phyloP scores from a whole-genome alignment of 202 grass and related monocot genomes.

The Dendrocalamus latiflorus region DNA sequence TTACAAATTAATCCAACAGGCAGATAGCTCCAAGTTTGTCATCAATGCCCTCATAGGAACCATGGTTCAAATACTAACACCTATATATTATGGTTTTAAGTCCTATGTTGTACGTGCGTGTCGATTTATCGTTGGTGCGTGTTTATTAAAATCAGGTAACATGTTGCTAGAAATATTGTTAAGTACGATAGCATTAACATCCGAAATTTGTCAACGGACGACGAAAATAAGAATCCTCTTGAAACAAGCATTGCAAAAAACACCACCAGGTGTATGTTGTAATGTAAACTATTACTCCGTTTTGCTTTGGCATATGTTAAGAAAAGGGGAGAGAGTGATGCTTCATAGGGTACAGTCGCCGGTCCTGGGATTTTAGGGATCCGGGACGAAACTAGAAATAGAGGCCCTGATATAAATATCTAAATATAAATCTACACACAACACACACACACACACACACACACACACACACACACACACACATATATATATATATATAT shows the following conservation, averaged over 20 bases:
- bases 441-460: too few relatives aligned
- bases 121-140: too few relatives aligned
- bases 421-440: too few relatives aligned
- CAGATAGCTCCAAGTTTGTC: too few relatives aligned
- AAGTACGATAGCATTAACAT: not conserved
- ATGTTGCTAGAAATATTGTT: not conserved
- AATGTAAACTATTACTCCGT: not conserved
- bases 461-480: too few relatives aligned
- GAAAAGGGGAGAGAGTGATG: constrained; percentile 15
- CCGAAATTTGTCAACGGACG: not conserved
- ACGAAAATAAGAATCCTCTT: not conserved
- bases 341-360: not conserved
- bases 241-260: not conserved
- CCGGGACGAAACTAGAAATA: too few relatives aligned
- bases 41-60: too few relatives aligned
- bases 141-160: not conserved
- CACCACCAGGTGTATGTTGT: not conserved
- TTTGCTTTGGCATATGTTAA: constrained; percentile 22
- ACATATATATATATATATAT: too few relatives aligned
- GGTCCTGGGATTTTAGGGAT: too few relatives aligned
- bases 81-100: not conserved
- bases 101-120: not conserved
- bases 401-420: too few relatives aligned
- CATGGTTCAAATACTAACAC: too few relatives aligned
- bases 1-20: too few relatives aligned